These are phyloP conservation scores for Penicillium salamii DNA, from an alignment of 495 filamentous ascomycete species.

Conservation along the genomic window DNA sequence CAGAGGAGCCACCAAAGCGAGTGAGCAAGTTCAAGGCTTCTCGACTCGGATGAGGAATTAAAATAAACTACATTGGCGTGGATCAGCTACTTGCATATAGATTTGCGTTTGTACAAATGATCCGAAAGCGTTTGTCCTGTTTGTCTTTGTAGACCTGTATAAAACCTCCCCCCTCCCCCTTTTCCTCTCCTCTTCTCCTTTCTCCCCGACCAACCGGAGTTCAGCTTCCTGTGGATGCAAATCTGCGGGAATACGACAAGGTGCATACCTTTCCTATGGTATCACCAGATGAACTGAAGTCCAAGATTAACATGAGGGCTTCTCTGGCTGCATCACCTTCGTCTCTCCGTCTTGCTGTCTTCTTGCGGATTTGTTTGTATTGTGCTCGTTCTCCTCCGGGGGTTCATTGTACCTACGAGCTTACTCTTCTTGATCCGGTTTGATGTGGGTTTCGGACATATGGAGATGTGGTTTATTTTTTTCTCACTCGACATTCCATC, in stretches of 20 bases:
- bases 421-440: neutral
- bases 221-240: conserved; percentile 7
- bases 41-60: conserved; percentile 49
- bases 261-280: conserved; percentile 17
- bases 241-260: neutral
- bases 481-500: conserved; percentile 16
- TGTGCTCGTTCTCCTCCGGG: conserved; percentile 7
- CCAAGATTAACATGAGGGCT: conserved; percentile 18
- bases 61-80: too few species aligned
- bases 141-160: neutral
- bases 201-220: conserved; percentile 5
- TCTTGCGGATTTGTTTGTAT: conserved; percentile 7
- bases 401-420: conserved; percentile 19
- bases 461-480: conserved; percentile 28
- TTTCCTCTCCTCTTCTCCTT: neutral
- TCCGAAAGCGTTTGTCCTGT: neutral
- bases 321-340: conserved; percentile 27
- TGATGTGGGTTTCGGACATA: conserved; percentile 2
- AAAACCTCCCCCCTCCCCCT: neutral
- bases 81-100: too few species aligned
- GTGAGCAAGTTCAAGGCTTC: conserved; percentile 91
- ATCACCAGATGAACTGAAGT: conserved; percentile 10
- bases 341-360: neutral
- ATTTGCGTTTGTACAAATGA: neutral
- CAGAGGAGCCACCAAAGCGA: conserved; percentile 64